Base-by-base conservation (phyloP, 225 moss, liverwort and hornwort species). In the Asterella californica region DNA sequence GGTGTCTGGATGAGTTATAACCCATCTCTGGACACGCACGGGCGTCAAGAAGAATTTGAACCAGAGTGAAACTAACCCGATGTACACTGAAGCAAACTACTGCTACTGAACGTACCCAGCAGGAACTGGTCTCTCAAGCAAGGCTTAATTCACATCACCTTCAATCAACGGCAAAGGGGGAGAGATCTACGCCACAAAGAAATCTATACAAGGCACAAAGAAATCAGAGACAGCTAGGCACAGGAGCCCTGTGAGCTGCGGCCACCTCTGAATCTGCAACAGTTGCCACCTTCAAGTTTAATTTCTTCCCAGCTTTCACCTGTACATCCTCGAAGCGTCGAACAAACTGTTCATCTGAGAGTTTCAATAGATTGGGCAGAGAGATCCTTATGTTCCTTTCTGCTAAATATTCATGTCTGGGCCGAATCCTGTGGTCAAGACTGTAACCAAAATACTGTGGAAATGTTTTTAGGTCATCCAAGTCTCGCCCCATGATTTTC, bases 391-490 rank as follows among this genome's bases (percentile, higher is more conserved):
- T 67, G n/a, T 87, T 85, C 33, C 85, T 84, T 71, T 83, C 62
- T 53, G 78, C 68, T 47, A 94, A 84, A 57, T 90, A 88, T 81
- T 85, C 83, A 60, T 90, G 55, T 76, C 91, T 80, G 33, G 89
- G 89, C 76, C 86, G 87, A 68, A 92, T 92, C 83, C 92, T 88
- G 79, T 71, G 73, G 37, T 91, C 88, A 24, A 96, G 89, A 48
- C 90, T 94, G 83, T 92, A 94, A 0, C 94, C 94, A 75, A 96
- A 96, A 84, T 88, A 96, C 82, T 96, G 94, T 73, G 94, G 94
- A 72, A 96, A 96, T 9, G 84, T 83, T 75, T 85, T 84, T 50
- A 96, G 84, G 60, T 94, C 89, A 27, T 84, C 88, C 70, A 96
- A 61, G 33, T 87, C 88, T 34, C 85, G 84, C 46, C 87, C 86